Percentiles rank a stretch among this genome's conserved stretches.
These are phyloP conservation scores for Gentiana macrophylla DNA, from an alignment of 257 asterid genomes.

Conservation along the genomic window DNA sequence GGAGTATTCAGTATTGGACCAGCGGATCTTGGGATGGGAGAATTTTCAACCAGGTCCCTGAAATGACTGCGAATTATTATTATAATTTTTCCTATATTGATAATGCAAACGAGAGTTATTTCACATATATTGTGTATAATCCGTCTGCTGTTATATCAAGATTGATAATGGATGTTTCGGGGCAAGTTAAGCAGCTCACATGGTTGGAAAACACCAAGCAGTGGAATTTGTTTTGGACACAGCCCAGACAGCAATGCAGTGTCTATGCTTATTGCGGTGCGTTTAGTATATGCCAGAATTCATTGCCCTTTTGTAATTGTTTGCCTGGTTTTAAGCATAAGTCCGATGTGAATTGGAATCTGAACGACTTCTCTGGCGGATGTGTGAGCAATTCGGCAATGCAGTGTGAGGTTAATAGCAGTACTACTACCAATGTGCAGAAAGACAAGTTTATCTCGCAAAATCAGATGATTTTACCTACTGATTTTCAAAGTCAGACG, in stretches of 20 bases:
- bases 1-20: conserved; percentile 36
- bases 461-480: too few relatives aligned
- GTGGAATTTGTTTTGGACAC: conserved; percentile 35
- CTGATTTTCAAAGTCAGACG: conserved; percentile 3
- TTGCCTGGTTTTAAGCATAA: conserved; percentile 21
- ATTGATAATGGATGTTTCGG: conserved; percentile 32
- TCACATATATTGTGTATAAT: conserved; percentile 20
- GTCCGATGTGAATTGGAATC: conserved; percentile 20
- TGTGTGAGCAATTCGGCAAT: conserved; percentile 19
- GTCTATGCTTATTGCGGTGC: conserved; percentile 43
- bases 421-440: background rate
- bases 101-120: conserved; percentile 27
- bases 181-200: conserved; percentile 27
- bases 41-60: conserved; percentile 47
- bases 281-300: conserved; percentile 25
- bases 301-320: conserved; percentile 29
- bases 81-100: conserved; percentile 23
- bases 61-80: conserved; percentile 19
- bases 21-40: conserved; percentile 63
- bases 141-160: conserved; percentile 13
- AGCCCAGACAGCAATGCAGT: conserved; percentile 32
- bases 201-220: conserved; percentile 16
- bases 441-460: conserved; percentile 17
- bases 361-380: conserved; percentile 35
- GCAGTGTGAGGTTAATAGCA: conserved; percentile 16